Percentiles rank a stretch among this genome's conserved stretches.
Evolutionary conservation across 2,329 filamentous ascomycete genomes (phyloP).

Genomic region (Lasiodiplodia sp.): DNA sequence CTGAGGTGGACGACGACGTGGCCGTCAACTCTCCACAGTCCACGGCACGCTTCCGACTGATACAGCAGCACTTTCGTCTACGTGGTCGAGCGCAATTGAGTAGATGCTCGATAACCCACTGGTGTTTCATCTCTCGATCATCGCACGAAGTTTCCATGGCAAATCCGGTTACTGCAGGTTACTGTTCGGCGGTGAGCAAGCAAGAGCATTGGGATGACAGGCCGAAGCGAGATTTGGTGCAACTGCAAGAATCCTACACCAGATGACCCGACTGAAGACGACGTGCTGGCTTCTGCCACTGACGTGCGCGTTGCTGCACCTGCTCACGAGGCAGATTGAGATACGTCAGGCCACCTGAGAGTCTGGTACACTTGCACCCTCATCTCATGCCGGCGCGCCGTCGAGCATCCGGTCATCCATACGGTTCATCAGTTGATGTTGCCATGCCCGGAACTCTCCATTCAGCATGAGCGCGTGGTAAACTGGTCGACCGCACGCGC

Average conservation of each 20-base stretch:
- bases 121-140: not conserved
- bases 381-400: not conserved
- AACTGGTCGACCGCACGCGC: conserved; percentile 4
- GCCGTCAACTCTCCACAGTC: not conserved
- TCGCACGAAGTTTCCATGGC: not conserved
- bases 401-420: not conserved
- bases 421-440: not conserved
- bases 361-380: not conserved
- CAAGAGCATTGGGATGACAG: conserved; percentile 7
- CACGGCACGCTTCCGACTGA: not conserved
- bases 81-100: not conserved
- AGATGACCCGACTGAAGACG: not conserved
- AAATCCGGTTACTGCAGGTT: not conserved
- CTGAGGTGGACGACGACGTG: not conserved
- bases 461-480: not conserved
- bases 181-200: not conserved
- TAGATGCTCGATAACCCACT: not conserved
- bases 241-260: not conserved
- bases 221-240: conserved; percentile 18
- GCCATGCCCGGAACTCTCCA: conserved; percentile 1
- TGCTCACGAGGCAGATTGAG: not conserved
- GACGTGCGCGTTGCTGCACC: conserved; percentile 9
- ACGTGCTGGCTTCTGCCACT: not conserved
- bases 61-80: not conserved
- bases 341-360: not conserved